Conservation (phyloP, 176 grass and related monocot species). For the Oryza punctata region DNA sequence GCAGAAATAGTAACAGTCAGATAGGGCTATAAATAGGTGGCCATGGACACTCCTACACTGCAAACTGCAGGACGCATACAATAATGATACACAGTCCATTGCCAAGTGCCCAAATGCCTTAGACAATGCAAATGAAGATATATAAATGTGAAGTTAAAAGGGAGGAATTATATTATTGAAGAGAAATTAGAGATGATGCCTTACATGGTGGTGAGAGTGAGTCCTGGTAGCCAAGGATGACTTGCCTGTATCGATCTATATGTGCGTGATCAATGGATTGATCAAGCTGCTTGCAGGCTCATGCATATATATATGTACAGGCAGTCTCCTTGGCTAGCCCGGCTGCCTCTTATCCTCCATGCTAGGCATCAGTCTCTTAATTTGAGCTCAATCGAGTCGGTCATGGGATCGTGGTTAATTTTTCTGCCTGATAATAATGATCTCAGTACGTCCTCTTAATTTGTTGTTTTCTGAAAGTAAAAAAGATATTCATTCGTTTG, state of each 20-base stretch:
- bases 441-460: too few relatives aligned
- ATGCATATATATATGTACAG: background rate
- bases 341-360: slow-evolving; percentile 38
- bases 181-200: slow-evolving; percentile 7
- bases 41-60: background rate
- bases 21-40: background rate
- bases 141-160: background rate
- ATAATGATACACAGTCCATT: background rate
- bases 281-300: background rate
- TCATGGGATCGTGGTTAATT: too few relatives aligned
- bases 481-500: too few relatives aligned
- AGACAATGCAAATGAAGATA: too few relatives aligned
- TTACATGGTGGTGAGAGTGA: slow-evolving; percentile 38
- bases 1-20: background rate
- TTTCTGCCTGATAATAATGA: too few relatives aligned
- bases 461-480: too few relatives aligned
- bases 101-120: too few relatives aligned
- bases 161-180: background rate
- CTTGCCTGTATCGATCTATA: slow-evolving; percentile 30
- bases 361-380: slow-evolving; percentile 4
- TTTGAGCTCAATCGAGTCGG: too few relatives aligned
- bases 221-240: slow-evolving; percentile 47
- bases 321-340: slow-evolving; percentile 41
- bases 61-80: background rate
- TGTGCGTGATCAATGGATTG: background rate